Conservation (phyloP, 1,284 basidiomycete species). For the Cutaneotrichosporon sp. region DNA sequence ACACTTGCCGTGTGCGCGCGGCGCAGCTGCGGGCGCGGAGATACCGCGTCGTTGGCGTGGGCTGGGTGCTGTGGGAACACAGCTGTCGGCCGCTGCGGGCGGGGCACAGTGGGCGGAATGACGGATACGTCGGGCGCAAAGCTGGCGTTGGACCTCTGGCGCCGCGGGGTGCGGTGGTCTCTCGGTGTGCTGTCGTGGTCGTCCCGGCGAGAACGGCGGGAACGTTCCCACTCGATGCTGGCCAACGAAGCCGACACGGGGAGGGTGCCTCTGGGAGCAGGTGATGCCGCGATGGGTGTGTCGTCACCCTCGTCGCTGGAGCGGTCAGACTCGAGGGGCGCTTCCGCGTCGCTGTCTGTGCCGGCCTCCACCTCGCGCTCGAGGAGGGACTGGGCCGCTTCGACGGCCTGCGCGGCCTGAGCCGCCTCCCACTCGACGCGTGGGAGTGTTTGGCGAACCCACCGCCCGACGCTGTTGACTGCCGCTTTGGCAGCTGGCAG, state of each 20-base stretch:
- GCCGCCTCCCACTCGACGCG: constrained; percentile 51
- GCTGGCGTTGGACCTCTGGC: not conserved
- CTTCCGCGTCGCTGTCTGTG: constrained; percentile 11
- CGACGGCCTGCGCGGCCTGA: constrained; percentile 14
- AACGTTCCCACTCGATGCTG: constrained; percentile 2
- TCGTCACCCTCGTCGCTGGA: constrained; percentile 10
- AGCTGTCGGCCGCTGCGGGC: not conserved
- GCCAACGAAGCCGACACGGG: not conserved
- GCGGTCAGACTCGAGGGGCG: not conserved
- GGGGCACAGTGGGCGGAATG: not conserved
- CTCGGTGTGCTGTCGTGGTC: not conserved
- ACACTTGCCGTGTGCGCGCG: constrained; percentile 19
- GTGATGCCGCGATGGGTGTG: constrained; percentile 10
- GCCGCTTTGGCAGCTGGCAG: constrained; percentile 70
- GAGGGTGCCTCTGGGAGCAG: not conserved
- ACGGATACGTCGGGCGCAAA: constrained; percentile 7
- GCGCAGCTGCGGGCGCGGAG: constrained; percentile 11
- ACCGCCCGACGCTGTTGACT: constrained; percentile 64
- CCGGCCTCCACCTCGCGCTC: not conserved
- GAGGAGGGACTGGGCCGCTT: not conserved
- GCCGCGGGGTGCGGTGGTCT: constrained; percentile 5
- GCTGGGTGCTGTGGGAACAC: not conserved
- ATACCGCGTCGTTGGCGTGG: not conserved
- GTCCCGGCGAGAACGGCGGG: constrained; percentile 10
- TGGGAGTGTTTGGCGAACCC: constrained; percentile 68